Percentiles rank a stretch among this genome's conserved stretches.
Conservation (phyloP, 495 filamentous ascomycete species). For the Aspergillus homomorphus region DNA sequence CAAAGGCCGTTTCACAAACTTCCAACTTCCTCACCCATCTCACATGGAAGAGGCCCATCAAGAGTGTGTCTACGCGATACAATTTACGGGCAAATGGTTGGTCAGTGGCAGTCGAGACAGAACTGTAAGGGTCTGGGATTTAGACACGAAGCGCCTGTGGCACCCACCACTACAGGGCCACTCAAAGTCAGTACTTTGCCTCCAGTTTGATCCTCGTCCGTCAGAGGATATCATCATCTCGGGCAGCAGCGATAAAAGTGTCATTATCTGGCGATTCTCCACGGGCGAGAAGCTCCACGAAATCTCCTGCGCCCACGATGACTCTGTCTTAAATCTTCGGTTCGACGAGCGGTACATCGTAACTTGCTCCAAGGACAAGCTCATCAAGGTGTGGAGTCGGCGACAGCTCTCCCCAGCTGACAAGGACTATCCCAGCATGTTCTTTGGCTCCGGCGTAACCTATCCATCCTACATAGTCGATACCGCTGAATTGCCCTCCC, state of each 20-base stretch:
- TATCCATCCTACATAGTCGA: conserved; percentile 56
- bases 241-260: conserved; percentile 83
- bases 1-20: conserved; percentile 73
- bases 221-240: conserved; percentile 90
- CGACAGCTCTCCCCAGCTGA: conserved; percentile 63
- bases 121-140: conserved; percentile 85
- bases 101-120: conserved; percentile 91
- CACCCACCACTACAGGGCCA: conserved; percentile 72
- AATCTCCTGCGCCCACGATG: conserved; percentile 71
- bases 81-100: conserved; percentile 79
- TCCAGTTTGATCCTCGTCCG: conserved; percentile 93
- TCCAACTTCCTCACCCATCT: conserved; percentile 83
- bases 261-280: conserved; percentile 92
- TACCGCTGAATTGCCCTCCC: conserved; percentile 47
- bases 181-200: conserved; percentile 81
- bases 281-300: conserved; percentile 76
- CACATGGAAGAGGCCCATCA: conserved; percentile 78
- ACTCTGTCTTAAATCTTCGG: conserved; percentile 92
- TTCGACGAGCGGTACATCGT: conserved; percentile 90
- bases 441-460: conserved; percentile 33
- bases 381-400: conserved; percentile 93
- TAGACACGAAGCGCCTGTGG: conserved; percentile 73
- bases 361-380: conserved; percentile 95
- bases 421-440: conserved; percentile 58
- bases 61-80: conserved; percentile 94